Conservation (phyloP, 2,329 filamentous ascomycete species). For the Colletotrichum tropicicola region DNA sequence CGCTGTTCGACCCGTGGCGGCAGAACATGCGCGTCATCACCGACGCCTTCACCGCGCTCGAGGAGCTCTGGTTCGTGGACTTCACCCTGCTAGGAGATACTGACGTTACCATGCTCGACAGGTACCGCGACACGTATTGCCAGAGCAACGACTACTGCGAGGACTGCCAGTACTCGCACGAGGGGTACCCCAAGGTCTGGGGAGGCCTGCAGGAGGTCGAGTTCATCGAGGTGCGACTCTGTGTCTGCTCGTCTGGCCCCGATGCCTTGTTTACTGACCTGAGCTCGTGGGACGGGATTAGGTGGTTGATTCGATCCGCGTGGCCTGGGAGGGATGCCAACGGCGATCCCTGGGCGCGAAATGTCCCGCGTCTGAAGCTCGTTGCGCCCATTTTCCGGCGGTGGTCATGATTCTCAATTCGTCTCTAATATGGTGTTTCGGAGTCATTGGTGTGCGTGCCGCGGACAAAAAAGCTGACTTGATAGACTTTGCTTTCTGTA, state of each 20-base stretch:
- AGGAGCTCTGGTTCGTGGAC: slow-evolving; percentile 4
- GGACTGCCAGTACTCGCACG: background rate
- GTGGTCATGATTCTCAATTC: too few species aligned
- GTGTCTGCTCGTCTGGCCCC: too few species aligned
- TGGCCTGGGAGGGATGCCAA: too few species aligned
- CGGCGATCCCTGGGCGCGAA: too few species aligned
- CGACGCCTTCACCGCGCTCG: background rate
- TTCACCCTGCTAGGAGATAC: background rate
- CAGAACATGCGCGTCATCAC: background rate
- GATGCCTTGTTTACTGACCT: background rate
- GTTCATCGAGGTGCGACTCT: background rate
- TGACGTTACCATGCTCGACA: background rate
- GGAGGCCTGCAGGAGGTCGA: background rate
- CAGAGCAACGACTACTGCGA: background rate
- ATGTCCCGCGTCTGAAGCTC: too few species aligned
- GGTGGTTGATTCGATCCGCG: too few species aligned
- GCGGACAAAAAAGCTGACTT: too few species aligned
- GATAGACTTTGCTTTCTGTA: too few species aligned
- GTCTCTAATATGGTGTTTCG: too few species aligned
- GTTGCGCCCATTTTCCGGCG: too few species aligned
- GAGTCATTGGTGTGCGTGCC: too few species aligned
- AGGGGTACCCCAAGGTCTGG: background rate
- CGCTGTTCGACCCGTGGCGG: background rate
- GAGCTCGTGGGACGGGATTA: too few species aligned
- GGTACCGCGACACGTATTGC: background rate